Evolutionary conservation across 2,329 filamentous ascomycete species (phyloP), one percentile per base, ranked within the genome.

Genomic region (Fusarium nygamai): DNA sequence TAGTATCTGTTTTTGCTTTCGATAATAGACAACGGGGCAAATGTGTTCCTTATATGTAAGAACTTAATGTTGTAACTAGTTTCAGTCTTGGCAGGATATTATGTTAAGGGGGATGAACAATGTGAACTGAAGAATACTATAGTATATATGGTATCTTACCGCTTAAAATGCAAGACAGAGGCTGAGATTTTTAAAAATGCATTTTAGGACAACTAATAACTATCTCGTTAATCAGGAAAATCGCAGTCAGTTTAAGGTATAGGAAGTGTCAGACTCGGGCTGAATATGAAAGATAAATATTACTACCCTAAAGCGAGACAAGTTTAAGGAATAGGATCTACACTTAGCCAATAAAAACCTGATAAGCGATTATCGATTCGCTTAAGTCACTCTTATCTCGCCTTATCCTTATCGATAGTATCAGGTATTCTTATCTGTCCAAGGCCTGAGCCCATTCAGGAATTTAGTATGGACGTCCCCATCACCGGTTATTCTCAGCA

Each of bases 371-470:
- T 43, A 43, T 24, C 41, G n/a, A 43, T 17, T 11, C 3, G 41
- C n/a, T 17, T 11, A 7, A 4, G 8, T 24, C 3, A 4, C 1
- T 4, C 6, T 24, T 43, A 10, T 39, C 38, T 38, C 9, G 19
- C 9, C 9, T 38, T 17, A 19, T 20, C 9, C 14, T 43, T 43
- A 24, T 43, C n/a, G 41, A 27, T 29, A 58, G 46, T 29, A 27
- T 62, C 24, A 69, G n/a, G 34, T 43, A 50, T 75, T 61, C 6
- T 65, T 61, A 43, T 70, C 38, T 22, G 72, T 72, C 72, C 72
- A 75, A 13, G 39, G 34, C 8, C 56, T 24, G 12, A 75, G n/a
- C 8, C 64, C 69, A 22, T 67, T 47, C 3, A 75, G 39, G 8
- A 75, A 70, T 4, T 33, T 67, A 1, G 1, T 53, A 13, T 75